Base-by-base conservation (phyloP, 805 yeast species). In the Barnettozyma vustinii region DNA sequence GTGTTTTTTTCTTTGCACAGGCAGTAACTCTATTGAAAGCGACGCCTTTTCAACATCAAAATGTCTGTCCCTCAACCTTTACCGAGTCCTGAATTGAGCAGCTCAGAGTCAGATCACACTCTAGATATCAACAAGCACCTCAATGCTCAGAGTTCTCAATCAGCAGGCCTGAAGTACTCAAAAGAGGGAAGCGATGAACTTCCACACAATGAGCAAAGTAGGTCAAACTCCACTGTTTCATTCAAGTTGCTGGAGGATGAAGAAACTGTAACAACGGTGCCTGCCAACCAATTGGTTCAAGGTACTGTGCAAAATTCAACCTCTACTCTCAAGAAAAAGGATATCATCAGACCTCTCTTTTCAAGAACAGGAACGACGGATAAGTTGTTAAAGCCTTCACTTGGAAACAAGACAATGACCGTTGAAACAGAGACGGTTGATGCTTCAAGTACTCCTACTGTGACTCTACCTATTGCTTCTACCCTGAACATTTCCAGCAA, bases 381-480 rank as follows among this genome's bases (percentile, higher is more conserved):
- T 20, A 59, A 60, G 33, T 40, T 43, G 4, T 4, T 53, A 1
- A 48, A 53, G 16, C 48, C 53, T 15, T 20, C 41, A 4, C 46
- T 46, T n/a, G 48, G 46, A 3, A 57, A 59, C 21, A 65, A 66
- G 44, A 61, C 67, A 20, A 72, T 78, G 72, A 76, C 77, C 26
- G 86, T 81, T 27, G 86, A 80, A 55, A 78, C 83, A 0, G 86
- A 81, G 56, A 79, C 83, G 0, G 83, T 81, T 16, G 75, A 80
- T 37, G 74, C 82, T 1, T 63, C 72, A 2, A 54, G 49, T 44
- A 48, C 51, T 1, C 63, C 60, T 6, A 52, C 57, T n/a, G 62
- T 57, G 10, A 59, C 62, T 10, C 51, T 57, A 18, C 65, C 63
- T 16, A 62, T 61, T 44, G 60, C 43, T n/a, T 33, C 42, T 20